Conservation (phyloP, 2,329 filamentous ascomycete species). For the Penicillium sp. region DNA sequence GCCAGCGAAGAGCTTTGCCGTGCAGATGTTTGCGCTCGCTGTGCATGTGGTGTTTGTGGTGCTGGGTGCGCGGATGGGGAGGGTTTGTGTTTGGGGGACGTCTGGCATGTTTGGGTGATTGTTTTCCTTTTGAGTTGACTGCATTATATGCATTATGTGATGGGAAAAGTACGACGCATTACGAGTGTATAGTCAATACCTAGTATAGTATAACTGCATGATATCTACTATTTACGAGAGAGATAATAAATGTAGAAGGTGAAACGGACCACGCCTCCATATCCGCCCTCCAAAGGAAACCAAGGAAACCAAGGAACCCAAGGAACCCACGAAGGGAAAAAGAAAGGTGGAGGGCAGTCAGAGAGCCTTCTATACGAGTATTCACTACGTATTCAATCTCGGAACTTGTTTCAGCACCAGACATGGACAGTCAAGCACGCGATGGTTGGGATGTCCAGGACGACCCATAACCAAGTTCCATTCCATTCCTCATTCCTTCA, state of each 20-base stretch:
- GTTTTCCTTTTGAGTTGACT: not conserved
- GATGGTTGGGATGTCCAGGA: too few relatives aligned
- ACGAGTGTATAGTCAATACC: too few relatives aligned
- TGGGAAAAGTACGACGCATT: not conserved
- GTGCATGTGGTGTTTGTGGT: constrained; percentile 47
- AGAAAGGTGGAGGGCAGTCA: constrained; percentile 8
- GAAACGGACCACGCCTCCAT: constrained; percentile 23
- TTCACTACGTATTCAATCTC: not conserved
- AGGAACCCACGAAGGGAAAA: too few relatives aligned
- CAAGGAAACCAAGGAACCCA: too few relatives aligned
- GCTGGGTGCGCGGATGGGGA: constrained; percentile 35
- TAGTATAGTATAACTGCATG: too few relatives aligned
- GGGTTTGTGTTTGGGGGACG: constrained; percentile 29
- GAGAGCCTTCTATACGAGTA: constrained; percentile 18
- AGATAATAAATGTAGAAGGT: constrained; percentile 18
- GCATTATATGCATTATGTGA: not conserved
- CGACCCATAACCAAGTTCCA: not conserved
- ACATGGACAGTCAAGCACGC: constrained; percentile 3
- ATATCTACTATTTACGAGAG: too few relatives aligned
- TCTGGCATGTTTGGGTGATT: not conserved
- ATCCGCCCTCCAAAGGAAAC: not conserved
- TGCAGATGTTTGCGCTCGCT: constrained; percentile 40
- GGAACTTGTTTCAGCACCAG: constrained; percentile 15
- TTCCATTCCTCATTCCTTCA: not conserved
- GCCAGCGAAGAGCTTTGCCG: constrained; percentile 29